Conservation (phyloP, 2,329 filamentous ascomycete genomes). For the Ophiocordyceps camponoti-saundersi region DNA sequence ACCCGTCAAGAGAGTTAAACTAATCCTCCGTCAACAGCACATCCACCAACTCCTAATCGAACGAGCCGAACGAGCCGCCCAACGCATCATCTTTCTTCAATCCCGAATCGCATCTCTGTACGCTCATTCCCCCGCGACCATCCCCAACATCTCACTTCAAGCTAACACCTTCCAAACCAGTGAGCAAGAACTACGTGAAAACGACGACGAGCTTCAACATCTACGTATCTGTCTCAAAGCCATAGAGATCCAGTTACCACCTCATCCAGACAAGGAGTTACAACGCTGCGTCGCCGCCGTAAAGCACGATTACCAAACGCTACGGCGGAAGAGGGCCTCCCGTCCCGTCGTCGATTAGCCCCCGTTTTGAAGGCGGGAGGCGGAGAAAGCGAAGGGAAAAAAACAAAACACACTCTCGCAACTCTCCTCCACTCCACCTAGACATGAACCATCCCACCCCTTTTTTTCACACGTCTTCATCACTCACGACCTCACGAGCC, state of each 20-base stretch:
- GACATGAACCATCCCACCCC: no score
- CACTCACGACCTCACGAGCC: no score
- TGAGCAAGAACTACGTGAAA: slow-evolving; percentile 36
- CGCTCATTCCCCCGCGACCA: slow-evolving; percentile 6
- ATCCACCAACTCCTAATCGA: slow-evolving; percentile 44
- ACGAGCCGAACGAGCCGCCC: slow-evolving; percentile 37
- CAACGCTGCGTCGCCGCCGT: slow-evolving; percentile 41
- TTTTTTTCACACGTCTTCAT: no score
- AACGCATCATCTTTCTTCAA: slow-evolving; percentile 43
- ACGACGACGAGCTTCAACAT: slow-evolving; percentile 43
- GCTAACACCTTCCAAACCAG: no score
- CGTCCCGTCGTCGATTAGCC: slow-evolving; percentile 1
- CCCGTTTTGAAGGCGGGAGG: neutral
- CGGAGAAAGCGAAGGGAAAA: no score
- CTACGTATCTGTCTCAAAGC: slow-evolving; percentile 45
- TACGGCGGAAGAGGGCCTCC: slow-evolving; percentile 27
- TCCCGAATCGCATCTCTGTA: slow-evolving; percentile 40
- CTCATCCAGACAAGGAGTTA: slow-evolving; percentile 36
- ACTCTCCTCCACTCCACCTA: no score
- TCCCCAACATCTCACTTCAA: slow-evolving; percentile 1
- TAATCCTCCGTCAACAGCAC: slow-evolving; percentile 31
- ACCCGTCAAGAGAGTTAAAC: neutral
- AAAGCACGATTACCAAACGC: slow-evolving; percentile 37
- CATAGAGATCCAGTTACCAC: slow-evolving; percentile 40
- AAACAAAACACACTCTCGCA: no score